These are phyloP conservation scores for Plantago major DNA, from an alignment of 257 asterid genomes.

Conservation along the genomic window DNA sequence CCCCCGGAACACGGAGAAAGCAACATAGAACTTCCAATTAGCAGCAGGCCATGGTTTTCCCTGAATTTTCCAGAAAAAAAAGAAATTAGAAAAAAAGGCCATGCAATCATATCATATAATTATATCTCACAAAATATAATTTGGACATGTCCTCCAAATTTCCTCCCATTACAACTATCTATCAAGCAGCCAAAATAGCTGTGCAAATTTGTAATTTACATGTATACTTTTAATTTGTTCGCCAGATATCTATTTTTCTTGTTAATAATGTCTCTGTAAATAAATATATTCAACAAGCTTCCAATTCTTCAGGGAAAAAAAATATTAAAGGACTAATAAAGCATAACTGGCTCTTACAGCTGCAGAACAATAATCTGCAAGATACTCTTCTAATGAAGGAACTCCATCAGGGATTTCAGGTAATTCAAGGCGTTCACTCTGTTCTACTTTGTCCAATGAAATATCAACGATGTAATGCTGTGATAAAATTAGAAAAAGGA, in stretches of 20 bases:
- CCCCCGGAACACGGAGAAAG: constrained; percentile 89
- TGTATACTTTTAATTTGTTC: too few species aligned
- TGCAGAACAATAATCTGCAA: constrained; percentile 71
- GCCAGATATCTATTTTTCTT: too few species aligned
- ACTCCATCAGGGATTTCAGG: constrained; percentile 70
- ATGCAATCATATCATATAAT: neutral
- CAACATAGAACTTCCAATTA: constrained; percentile 86
- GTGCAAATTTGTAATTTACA: too few species aligned
- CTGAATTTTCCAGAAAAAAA: constrained; percentile 33
- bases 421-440: constrained; percentile 55
- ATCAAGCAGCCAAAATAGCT: too few species aligned
- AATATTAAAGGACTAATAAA: neutral
- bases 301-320: too few species aligned
- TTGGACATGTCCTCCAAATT: too few species aligned
- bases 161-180: too few species aligned
- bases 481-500: constrained; percentile 19
- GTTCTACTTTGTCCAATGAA: constrained; percentile 40
- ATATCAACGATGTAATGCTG: constrained; percentile 78
- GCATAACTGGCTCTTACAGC: constrained; percentile 48
- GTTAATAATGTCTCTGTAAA: too few species aligned
- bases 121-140: too few species aligned
- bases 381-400: constrained; percentile 73
- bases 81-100: constrained; percentile 15
- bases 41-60: constrained; percentile 89
- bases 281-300: too few species aligned